A percentile compares a stretch with the other conserved stretches of the same genome.
phyloP scores from a whole-genome alignment of 139 green algal species.

The Desmodesmus armatus region DNA sequence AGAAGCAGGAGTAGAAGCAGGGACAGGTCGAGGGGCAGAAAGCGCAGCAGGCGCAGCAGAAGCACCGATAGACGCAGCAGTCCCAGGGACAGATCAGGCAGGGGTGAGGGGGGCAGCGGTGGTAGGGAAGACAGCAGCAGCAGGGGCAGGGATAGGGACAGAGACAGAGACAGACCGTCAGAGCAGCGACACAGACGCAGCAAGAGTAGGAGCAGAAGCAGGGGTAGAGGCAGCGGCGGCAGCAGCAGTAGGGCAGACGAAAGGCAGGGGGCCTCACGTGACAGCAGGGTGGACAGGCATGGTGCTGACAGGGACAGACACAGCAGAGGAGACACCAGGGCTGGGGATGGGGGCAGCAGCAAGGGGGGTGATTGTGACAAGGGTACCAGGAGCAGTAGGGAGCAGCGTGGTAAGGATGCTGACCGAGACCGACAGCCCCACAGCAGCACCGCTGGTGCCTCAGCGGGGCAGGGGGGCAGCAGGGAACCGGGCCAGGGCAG shows the following conservation, averaged over 20 bases:
- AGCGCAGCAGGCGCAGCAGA: neutral
- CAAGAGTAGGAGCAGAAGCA: too few species aligned
- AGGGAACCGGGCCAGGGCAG: neutral
- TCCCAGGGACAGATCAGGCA: conserved; percentile 31
- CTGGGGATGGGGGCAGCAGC: neutral
- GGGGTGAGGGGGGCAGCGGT: conserved; percentile 21
- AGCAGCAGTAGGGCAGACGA: conserved; percentile 10
- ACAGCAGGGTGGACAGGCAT: too few species aligned
- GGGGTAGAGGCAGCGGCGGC: too few species aligned
- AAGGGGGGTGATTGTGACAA: neutral
- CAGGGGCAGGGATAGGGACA: conserved; percentile 36
- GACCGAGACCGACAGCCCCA: too few species aligned
- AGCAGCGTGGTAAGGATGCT: too few species aligned
- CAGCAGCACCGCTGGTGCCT: neutral
- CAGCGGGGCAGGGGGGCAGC: neutral
- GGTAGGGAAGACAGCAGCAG: conserved; percentile 18
- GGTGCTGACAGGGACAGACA: neutral
- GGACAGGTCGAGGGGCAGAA: neutral
- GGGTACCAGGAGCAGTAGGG: neutral
- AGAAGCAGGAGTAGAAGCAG: conserved; percentile 14
- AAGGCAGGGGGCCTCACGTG: too few species aligned
- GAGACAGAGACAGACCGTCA: conserved; percentile 10
- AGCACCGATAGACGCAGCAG: conserved; percentile 4
- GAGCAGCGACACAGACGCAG: neutral
- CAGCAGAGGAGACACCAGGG: neutral